A percentile compares a stretch with the other conserved stretches of the same genome.
These are phyloP conservation scores for Lunularia cruciata DNA, from an alignment of 225 moss, liverwort and hornwort species.

Conservation along the genomic window DNA sequence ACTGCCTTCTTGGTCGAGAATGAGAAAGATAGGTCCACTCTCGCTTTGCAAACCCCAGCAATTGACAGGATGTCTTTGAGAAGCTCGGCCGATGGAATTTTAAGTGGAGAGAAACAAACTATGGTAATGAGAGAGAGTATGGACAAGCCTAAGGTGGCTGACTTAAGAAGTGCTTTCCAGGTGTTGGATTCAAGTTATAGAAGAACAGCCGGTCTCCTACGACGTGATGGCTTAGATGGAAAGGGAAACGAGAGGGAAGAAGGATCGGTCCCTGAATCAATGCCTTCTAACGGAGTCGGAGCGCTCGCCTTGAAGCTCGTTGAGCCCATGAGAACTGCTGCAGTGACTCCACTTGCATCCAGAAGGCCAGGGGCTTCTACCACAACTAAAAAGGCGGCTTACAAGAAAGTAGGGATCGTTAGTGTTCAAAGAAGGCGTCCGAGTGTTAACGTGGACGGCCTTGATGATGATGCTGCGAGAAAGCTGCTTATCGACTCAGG, in stretches of 20 bases:
- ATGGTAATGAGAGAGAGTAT: not conserved
- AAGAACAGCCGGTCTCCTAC: not conserved
- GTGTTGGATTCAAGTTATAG: not conserved
- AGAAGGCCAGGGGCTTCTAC: not conserved
- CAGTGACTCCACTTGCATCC: not conserved
- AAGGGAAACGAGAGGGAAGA: not conserved
- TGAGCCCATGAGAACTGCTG: not conserved
- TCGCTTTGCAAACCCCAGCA: too few relatives aligned
- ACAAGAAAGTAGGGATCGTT: not conserved
- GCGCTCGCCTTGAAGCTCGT: not conserved
- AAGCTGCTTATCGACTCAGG: constrained; percentile 14
- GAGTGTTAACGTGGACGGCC: not conserved
- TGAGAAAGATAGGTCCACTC: not conserved
- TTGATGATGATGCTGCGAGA: constrained; percentile 14
- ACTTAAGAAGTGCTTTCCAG: too few relatives aligned
- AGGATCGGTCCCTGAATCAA: not conserved
- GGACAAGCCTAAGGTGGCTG: not conserved
- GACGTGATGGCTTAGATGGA: not conserved
- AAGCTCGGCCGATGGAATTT: not conserved
- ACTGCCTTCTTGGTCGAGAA: not conserved
- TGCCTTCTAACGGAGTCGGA: not conserved
- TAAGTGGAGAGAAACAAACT: too few relatives aligned
- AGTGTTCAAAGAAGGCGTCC: not conserved
- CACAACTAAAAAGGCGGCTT: not conserved
- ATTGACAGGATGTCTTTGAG: not conserved